These are phyloP conservation scores for Venturia aucupariae DNA, from an alignment of 2,329 filamentous ascomycete species.

Conservation along the genomic window DNA sequence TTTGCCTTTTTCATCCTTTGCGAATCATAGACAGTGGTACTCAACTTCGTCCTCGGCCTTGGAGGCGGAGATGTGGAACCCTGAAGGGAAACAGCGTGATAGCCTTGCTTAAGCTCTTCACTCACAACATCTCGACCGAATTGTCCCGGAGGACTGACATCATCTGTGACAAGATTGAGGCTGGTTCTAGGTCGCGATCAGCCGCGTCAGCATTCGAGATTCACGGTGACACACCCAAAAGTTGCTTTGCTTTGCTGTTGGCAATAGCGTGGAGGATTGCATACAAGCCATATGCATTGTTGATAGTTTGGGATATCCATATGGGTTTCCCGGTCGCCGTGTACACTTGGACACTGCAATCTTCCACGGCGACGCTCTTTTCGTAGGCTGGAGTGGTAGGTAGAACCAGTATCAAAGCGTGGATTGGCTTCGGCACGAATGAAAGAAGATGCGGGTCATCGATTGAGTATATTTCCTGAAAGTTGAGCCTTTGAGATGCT, in stretches of 20 bases:
- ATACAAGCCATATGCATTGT: too few species aligned
- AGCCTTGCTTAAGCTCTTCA: neutral
- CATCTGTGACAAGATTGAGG: neutral
- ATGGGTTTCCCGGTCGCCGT: conserved; percentile 9
- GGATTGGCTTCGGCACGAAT: too few species aligned
- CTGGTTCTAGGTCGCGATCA: neutral
- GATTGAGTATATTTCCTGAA: conserved; percentile 89
- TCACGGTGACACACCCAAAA: too few species aligned
- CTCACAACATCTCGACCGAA: neutral
- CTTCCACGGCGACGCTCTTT: conserved; percentile 4
- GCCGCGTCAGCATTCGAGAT: neutral
- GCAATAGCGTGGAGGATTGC: too few species aligned
- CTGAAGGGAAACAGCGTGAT: neutral
- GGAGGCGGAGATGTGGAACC: conserved; percentile 19
- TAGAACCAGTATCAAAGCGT: conserved; percentile 10
- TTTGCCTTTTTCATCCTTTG: conserved; percentile 22
- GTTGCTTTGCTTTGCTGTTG: too few species aligned
- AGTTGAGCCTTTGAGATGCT: conserved; percentile 56
- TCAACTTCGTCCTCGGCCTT: conserved; percentile 26
- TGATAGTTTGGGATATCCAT: conserved; percentile 17
- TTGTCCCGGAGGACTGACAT: neutral
- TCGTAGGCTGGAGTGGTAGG: conserved; percentile 12
- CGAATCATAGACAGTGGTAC: conserved; percentile 27
- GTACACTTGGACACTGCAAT: conserved; percentile 3
- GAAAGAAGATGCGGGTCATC: conserved; percentile 72